Percentiles rank a stretch among this genome's conserved stretches.
Evolutionary conservation across 1,139 yeast species (phyloP).

Genomic region (Saccharomyces hybrid): DNA sequence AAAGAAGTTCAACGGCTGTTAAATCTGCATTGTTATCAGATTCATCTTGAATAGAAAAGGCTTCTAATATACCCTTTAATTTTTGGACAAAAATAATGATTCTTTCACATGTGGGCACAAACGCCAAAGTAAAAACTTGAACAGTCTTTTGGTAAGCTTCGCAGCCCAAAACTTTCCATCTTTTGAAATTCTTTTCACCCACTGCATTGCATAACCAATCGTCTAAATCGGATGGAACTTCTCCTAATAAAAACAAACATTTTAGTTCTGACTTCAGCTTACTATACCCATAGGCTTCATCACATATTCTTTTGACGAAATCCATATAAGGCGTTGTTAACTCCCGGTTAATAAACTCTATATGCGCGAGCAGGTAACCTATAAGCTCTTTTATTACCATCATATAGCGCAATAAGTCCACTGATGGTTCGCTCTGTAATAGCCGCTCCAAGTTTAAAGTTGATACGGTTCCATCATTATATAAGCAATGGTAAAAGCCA

Average conservation of each 20-base stretch:
- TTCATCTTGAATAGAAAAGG: slow-evolving; percentile 6
- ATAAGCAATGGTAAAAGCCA: slow-evolving; percentile 11
- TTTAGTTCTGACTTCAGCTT: slow-evolving; percentile 11
- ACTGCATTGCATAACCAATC: slow-evolving; percentile 46
- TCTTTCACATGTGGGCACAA: slow-evolving; percentile 55
- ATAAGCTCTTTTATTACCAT: slow-evolving; percentile 9
- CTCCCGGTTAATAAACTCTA: slow-evolving; percentile 12
- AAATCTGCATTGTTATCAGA: slow-evolving; percentile 2
- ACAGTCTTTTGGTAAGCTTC: slow-evolving; percentile 17
- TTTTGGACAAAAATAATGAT: slow-evolving; percentile 44
- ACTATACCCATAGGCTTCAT: slow-evolving; percentile 10
- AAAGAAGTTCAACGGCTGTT: slow-evolving; percentile 1
- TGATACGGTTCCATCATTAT: slow-evolving; percentile 10
- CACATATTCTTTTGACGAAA: slow-evolving; percentile 13
- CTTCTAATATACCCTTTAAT: slow-evolving; percentile 34
- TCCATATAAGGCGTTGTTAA: slow-evolving; percentile 13
- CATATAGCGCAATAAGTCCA: slow-evolving; percentile 6
- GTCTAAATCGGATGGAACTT: slow-evolving; percentile 29
- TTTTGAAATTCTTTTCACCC: slow-evolving; percentile 62
- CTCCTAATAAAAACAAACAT: slow-evolving; percentile 17
- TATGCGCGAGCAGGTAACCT: slow-evolving; percentile 13
- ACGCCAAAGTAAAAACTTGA: slow-evolving; percentile 19
- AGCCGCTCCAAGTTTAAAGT: slow-evolving; percentile 8
- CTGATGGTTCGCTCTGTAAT: slow-evolving; percentile 3
- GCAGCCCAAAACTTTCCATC: slow-evolving; percentile 47